Base-by-base conservation (phyloP, 2,329 filamentous ascomycete species). In the Decorospora gaudefroyi region DNA sequence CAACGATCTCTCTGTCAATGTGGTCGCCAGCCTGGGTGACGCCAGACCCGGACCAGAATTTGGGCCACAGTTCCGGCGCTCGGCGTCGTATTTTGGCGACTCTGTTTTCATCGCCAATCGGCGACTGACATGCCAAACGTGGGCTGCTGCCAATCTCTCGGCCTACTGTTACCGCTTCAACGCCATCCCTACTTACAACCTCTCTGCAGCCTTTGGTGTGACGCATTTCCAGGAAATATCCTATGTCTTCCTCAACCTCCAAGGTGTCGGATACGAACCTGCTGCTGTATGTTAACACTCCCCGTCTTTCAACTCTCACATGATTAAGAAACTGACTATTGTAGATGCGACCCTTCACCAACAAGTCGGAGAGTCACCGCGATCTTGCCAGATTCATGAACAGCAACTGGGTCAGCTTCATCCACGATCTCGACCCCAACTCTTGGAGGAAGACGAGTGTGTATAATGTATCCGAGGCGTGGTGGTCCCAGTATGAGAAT, bases 101-200 rank as follows among this genome's bases (percentile, higher is more conserved):
- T 64, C 72, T 1, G 61, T 69, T 35, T 79, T 84, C 67, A 79
- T 82, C 46, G 82, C 78, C 4, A 74, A 76, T 21, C 76, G 82
- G 1, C 75, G 82, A 3, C 69, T 75, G 15, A 76, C 78, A 4
- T 78, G 76, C 49, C 70, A 80, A 53, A 69, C 72, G 1, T 83
- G 78, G 76, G 71, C 78, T 9, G 68, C 68, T 7, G 65, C 72
- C 19, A 68, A 70, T 10, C 57, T 80, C 2, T 71, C 77, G 5
- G 79, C 79, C 7, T 85, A 82, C 70, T 79, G 77, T 57, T 86
- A 84, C 68, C 76, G 79, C 32, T 86, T 85, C 73, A 81, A 85
- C 58, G 79, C 80, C 6, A 66, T 76, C 11, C 67, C 76, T 0
- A 71, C 74, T 3, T n/a, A n/a, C n/a, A 76, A 78, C 7, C 53